A percentile compares a stretch with the other conserved stretches of the same genome.
phyloP scores from a whole-genome alignment of 352 stramenopile genomes.

The Pilasporangium apinafurcum region DNA sequence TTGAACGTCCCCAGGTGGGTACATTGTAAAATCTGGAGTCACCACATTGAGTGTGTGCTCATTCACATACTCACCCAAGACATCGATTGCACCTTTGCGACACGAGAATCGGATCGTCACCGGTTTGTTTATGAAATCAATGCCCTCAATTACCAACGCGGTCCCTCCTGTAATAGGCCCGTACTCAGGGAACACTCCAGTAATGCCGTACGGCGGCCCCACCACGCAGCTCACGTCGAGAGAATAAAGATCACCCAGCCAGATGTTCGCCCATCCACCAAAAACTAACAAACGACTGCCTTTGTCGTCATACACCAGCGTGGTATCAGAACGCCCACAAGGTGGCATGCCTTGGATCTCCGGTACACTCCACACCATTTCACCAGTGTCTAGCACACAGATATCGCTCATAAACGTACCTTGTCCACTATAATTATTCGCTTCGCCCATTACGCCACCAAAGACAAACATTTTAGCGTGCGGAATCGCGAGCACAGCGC shows the following conservation, averaged over 20 bases:
- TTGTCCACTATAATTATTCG: conserved; percentile 81
- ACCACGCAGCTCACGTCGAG: conserved; percentile 94
- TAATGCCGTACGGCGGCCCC: conserved; percentile 94
- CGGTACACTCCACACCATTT: conserved; percentile 83
- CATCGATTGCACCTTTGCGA: conserved; percentile 87
- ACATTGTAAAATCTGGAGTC: conserved; percentile 89
- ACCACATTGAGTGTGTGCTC: conserved; percentile 85
- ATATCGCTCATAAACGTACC: conserved; percentile 88
- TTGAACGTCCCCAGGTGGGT: conserved; percentile 81
- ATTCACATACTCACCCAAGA: conserved; percentile 84
- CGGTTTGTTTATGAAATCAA: conserved; percentile 86
- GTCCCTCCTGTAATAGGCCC: conserved; percentile 92
- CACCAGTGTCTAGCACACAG: conserved; percentile 91
- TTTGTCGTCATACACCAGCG: conserved; percentile 92
- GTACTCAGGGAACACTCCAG: conserved; percentile 79
- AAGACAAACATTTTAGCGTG: conserved; percentile 96
- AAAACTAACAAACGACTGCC: conserved; percentile 90
- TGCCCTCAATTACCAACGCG: conserved; percentile 81
- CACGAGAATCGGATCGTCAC: conserved; percentile 90
- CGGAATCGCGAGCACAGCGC: conserved; percentile 92
- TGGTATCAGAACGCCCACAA: conserved; percentile 87
- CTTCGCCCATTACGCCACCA: conserved; percentile 90
- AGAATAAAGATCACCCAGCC: conserved; percentile 88
- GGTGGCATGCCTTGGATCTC: conserved; percentile 77
- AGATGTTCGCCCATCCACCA: conserved; percentile 94